Evolutionary conservation across 2,329 filamentous ascomycete species (phyloP), one percentile per base, ranked within the genome.

Genomic region (Claviceps humidiphila): DNA sequence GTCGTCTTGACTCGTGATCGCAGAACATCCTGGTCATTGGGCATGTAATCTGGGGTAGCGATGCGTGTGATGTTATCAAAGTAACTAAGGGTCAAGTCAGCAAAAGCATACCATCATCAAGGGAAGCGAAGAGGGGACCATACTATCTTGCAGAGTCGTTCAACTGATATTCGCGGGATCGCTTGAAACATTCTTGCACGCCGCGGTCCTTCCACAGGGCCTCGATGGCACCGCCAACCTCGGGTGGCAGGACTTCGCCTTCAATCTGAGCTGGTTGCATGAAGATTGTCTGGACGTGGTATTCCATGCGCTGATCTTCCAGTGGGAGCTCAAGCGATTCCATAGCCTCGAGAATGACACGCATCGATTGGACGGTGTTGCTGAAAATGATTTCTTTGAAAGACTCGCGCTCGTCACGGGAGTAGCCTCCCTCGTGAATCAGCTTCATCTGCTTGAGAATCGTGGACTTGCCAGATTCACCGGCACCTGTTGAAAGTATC

Each of bases 381-480:
- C 78, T 82, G 71, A 82, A 84, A 64, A 84, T 83, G 63, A 83
- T 83, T 62, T 84, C 81, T 68, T 84, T 83, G 74, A 84, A 84
- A 5, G 78, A 82, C 66, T 84, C 80, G 57, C 80, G 76, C 68
- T 84, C 81, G 60, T 97, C 93, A 69, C 91, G 87, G 57, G 93
- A 97, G 76, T 97, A 98, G 61, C 93, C 91, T 58, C 93, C 93
- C 77, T 98, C 93, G 71, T 98, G 89, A 65, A 98, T 98, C 65
- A 98, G 86, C 79, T 97, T 98, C 93, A 98, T 55, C 64, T 70
- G 58, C 68, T 64, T 54, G 51, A 58, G 54, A 39, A 58, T 57
- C 0, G 57, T 58, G 6, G 57, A 57, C 42, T 58, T 98, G 63
- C 93, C 71, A 55, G 71, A 71, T 90, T 98, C 93, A 85, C 93